Base-by-base conservation (phyloP, 2,329 filamentous ascomycete genomes). In the Podosphaera fusca region DNA sequence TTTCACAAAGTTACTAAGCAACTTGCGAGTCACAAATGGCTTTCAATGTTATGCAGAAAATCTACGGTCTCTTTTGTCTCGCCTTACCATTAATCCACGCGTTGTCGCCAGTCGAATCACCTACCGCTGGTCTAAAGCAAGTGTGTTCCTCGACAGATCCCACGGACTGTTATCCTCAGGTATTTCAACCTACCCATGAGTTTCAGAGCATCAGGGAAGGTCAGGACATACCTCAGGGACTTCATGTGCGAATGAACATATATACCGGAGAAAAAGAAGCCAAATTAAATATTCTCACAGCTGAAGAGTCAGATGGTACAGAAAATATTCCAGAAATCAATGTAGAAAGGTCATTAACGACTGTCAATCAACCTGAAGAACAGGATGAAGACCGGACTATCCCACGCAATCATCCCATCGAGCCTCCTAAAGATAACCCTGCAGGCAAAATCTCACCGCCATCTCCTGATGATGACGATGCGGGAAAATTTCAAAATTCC, bases 221-320 rank as follows among this genome's bases (percentile, higher is more conserved):
- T 62, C 82, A 85, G 66, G 75, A 82, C 42, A 65, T 85, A 2
- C 81, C 82, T 0, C 69, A 73, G 0, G 82, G 82, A 4, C 73
- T 85, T 3, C 82, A 85, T 65, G 74, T 85, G 55, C 76, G 81
- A 45, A 68, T 85, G 57, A 78, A 85, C 64, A 73, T 85, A 52
- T 73, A 74, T 62, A 81, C 80, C 0, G 81, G 82, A 30, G 63
- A 73, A 61, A 81, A 79, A 61, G 79, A 84, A 65, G 82, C 81
- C 61, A 81, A 82, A 64, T 72, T 84, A 60, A 78, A 84, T 66
- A 72, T 80, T 21, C 78, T 78, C 0, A 66, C 65, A 59, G 67
- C 68, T 57, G 64, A 64, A 12, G 78, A 81, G 60, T 75, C 80
- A 58, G 71, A 71, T 40, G 30, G 80, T 59, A 68, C 81, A 9